A percentile compares a stretch with the other conserved stretches of the same genome.
These are phyloP conservation scores for Trichosanthes truncata DNA, from an alignment of 306 rosid genomes.

Conservation along the genomic window DNA sequence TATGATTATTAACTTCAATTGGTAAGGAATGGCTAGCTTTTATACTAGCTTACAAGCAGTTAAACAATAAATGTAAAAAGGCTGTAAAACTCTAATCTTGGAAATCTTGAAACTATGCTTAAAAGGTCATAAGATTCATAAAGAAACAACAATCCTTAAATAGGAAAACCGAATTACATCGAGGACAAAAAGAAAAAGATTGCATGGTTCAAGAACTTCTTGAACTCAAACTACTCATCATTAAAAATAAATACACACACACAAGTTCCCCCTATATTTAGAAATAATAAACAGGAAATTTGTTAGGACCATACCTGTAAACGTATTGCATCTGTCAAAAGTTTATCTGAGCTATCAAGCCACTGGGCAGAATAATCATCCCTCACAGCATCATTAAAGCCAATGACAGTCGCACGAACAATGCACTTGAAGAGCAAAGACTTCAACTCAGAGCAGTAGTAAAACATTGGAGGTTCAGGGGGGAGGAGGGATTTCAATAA, in stretches of 20 bases:
- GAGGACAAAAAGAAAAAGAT: background rate
- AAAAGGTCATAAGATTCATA: too few relatives aligned
- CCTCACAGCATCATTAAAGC: constrained; percentile 31
- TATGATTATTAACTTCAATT: too few relatives aligned
- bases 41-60: too few relatives aligned
- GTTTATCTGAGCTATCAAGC: constrained; percentile 27
- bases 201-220: background rate
- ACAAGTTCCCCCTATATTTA: background rate
- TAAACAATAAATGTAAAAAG: too few relatives aligned
- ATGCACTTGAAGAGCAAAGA: constrained; percentile 52
- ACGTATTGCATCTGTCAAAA: constrained; percentile 66
- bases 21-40: too few relatives aligned
- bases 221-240: background rate
- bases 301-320: constrained; percentile 48
- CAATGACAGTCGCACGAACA: constrained; percentile 65
- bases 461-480: background rate
- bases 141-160: too few relatives aligned
- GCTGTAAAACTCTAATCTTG: too few relatives aligned
- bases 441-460: background rate
- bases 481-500: background rate
- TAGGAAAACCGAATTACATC: too few relatives aligned
- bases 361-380: constrained; percentile 24
- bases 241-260: background rate
- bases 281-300: background rate
- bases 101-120: too few relatives aligned